These are phyloP conservation scores for Neospermospora avenae DNA, from an alignment of 2,329 filamentous ascomycete genomes.

Conservation along the genomic window DNA sequence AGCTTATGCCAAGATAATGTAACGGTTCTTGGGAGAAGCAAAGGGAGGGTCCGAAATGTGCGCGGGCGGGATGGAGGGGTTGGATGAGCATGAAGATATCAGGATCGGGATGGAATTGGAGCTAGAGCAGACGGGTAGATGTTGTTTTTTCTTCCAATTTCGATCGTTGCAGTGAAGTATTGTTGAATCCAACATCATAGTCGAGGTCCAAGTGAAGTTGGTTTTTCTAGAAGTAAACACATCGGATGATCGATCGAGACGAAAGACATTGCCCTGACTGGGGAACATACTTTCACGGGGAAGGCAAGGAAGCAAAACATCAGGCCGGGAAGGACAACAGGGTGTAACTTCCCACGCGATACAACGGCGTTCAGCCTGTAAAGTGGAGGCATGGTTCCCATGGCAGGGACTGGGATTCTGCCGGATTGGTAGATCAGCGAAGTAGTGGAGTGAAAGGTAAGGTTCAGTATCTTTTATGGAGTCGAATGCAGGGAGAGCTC, in stretches of 20 bases:
- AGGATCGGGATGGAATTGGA: neutral
- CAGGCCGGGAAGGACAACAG: neutral
- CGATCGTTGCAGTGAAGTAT: neutral
- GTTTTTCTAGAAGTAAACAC: neutral
- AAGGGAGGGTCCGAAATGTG: neutral
- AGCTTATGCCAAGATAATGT: neutral
- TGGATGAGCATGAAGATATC: neutral
- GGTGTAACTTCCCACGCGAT: neutral
- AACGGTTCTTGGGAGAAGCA: neutral
- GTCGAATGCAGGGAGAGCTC: too few species aligned
- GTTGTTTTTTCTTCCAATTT: neutral
- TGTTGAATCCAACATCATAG: neutral
- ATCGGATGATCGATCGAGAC: neutral
- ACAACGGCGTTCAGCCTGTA: neutral
- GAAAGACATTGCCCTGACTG: neutral
- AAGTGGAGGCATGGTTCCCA: neutral
- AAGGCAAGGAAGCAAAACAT: neutral
- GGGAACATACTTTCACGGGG: neutral
- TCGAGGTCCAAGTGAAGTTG: neutral
- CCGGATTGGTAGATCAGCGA: neutral
- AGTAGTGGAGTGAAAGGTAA: neutral
- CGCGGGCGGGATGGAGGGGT: neutral
- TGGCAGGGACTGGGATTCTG: neutral
- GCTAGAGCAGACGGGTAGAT: neutral
- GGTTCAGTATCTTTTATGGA: too few species aligned